Base-by-base conservation (phyloP, 768 basidiomycete species). In the Serendipita sp. region DNA sequence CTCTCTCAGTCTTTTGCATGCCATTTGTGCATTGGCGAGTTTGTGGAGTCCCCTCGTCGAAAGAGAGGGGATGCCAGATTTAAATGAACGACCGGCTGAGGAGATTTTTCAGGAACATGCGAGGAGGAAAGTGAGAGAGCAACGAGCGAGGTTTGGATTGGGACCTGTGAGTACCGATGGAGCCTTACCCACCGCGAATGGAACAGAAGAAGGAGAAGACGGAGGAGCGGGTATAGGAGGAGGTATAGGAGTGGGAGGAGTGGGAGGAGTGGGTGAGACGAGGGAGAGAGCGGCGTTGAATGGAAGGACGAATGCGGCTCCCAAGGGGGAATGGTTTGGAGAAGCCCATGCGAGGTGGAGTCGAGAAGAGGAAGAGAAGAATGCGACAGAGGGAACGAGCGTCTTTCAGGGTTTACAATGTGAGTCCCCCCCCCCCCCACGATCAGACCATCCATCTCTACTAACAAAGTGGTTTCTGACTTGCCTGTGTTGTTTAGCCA, bases 11-110 rank as follows among this genome's bases (percentile, higher is more conserved):
- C 74, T 91, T 45, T 79, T 94, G 0, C 91, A 94, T 70, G 88
- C 89, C n/a, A 88, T 94, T 60, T 91, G 89, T 73, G 90, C 89
- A 1, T 78, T 85, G 41, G 85, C 86, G 15, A 85, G 88, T 65
- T 74, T 85, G 23, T 90, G 89, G 68, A 89, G 87, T 1, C 83
- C 84, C 15, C 84, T 82, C 2, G 81, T 85, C 2, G 76, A 80
- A 10, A 82, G 80, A 3, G 79, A 82, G 23, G 81, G 83, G 1
- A 73, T 78, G 36, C 79, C 80, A 23, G 75, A 80, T 66, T 79
- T 80, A 63, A 74, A 75, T 38, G 76, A 82, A 69, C 76, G 66
- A 18, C 64, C 67, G 34, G 16, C 66, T 78, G 82, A 83, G 67
- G 83, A 84, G 70, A 80, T 84, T 46, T 84, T 85, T 68, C 69